A percentile compares a stretch with the other conserved stretches of the same genome.
These are phyloP conservation scores for Nakaseomyces nivariensis DNA, from an alignment of 1,139 yeast species.

Conservation along the genomic window DNA sequence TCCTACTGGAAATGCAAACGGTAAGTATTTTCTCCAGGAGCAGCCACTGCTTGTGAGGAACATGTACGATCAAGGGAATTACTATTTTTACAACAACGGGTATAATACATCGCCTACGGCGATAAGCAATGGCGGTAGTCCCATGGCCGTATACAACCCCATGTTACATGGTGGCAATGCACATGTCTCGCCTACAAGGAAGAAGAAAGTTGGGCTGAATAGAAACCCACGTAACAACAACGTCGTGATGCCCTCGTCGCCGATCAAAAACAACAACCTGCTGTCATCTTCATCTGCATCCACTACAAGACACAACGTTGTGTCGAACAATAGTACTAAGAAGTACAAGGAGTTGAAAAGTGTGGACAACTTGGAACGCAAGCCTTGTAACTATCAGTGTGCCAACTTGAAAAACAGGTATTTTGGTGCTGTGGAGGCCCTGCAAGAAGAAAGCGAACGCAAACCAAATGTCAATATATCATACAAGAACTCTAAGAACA, in stretches of 20 bases:
- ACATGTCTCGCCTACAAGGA: constrained; percentile 1
- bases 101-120: not conserved
- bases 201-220: constrained; percentile 1
- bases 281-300: not conserved
- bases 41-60: constrained; percentile 1
- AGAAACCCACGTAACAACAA: not conserved
- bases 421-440: not conserved
- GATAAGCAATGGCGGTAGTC: not conserved
- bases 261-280: constrained; percentile 1
- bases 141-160: not conserved
- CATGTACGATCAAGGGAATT: not conserved
- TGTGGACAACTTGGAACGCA: not conserved
- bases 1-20: not conserved
- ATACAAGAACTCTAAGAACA: not conserved
- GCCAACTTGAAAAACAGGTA: not conserved
- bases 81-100: not conserved
- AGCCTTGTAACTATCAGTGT: not conserved
- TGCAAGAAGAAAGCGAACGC: not conserved
- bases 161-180: not conserved
- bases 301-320: not conserved
- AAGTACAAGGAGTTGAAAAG: not conserved
- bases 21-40: not conserved
- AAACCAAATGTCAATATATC: not conserved
- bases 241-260: constrained; percentile 2
- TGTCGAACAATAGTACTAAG: not conserved